A percentile compares a stretch with the other conserved stretches of the same genome.
Evolutionary conservation across 257 asterid species (phyloP).

Genomic region (Penstemon barbatus): DNA sequence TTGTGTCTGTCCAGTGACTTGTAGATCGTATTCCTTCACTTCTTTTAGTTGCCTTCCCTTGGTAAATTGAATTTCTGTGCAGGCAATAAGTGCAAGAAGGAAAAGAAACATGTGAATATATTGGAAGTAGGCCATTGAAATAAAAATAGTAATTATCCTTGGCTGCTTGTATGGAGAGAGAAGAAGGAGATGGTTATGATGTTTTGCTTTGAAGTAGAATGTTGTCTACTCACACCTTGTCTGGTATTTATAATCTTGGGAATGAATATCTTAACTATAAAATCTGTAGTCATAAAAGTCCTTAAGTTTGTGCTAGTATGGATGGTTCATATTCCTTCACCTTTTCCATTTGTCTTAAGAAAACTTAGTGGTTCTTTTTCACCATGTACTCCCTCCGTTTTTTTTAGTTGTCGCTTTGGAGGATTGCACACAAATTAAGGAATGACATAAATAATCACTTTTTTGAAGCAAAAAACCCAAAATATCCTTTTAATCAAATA

Average conservation of each 20-base stretch:
- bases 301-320: background rate
- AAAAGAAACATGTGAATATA: constrained; percentile 26
- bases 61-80: constrained; percentile 26
- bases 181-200: background rate
- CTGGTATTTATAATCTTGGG: constrained; percentile 35
- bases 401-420: too few relatives aligned
- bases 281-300: constrained; percentile 26
- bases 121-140: constrained; percentile 37
- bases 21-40: constrained; percentile 16
- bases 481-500: too few relatives aligned
- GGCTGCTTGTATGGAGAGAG: constrained; percentile 12
- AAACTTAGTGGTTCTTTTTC: constrained; percentile 9
- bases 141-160: background rate
- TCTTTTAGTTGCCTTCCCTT: constrained; percentile 48
- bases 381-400: too few relatives aligned
- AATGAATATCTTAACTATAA: constrained; percentile 25
- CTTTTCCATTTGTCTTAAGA: constrained; percentile 16
- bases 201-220: constrained; percentile 28
- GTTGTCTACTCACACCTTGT: constrained; percentile 9
- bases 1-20: constrained; percentile 1
- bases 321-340: constrained; percentile 28
- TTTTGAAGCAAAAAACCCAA: too few relatives aligned
- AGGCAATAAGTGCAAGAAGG: constrained; percentile 32
- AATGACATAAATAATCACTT: too few relatives aligned
- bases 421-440: too few relatives aligned